These are phyloP conservation scores for Yamadazyma tumulicola DNA, from an alignment of 805 yeast species.

Conservation along the genomic window DNA sequence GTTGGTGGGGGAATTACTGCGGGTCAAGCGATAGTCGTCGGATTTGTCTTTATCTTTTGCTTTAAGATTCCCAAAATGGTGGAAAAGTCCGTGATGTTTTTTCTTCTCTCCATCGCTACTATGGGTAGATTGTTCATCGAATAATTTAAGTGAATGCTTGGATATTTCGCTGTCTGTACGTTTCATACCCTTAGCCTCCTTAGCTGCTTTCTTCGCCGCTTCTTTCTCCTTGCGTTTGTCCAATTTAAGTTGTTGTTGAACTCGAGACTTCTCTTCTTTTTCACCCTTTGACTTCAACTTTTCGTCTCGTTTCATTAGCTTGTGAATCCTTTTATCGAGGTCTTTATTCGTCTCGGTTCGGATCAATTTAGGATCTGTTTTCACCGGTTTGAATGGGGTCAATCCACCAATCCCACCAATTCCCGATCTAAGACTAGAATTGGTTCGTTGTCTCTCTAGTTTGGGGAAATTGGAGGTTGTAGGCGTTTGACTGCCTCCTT, in stretches of 20 bases:
- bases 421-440: slow-evolving; percentile 20
- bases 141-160: slow-evolving; percentile 6
- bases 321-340: slow-evolving; percentile 31
- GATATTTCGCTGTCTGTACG: slow-evolving; percentile 8
- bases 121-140: slow-evolving; percentile 8
- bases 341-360: slow-evolving; percentile 20
- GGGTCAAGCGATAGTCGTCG: slow-evolving; percentile 8
- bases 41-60: slow-evolving; percentile 9
- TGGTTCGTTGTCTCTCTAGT: slow-evolving; percentile 13
- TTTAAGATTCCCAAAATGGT: slow-evolving; percentile 12
- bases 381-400: slow-evolving; percentile 28
- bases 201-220: too few relatives aligned
- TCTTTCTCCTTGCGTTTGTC: slow-evolving; percentile 8
- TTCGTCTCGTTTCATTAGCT: slow-evolving; percentile 30
- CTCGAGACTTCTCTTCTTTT: slow-evolving; percentile 11
- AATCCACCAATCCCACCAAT: slow-evolving; percentile 23
- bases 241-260: slow-evolving; percentile 9
- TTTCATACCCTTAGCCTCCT: slow-evolving; percentile 5
- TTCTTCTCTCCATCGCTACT: slow-evolving; percentile 10
- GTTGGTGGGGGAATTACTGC: slow-evolving; percentile 15
- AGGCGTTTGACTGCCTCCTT: neutral
- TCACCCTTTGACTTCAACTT: slow-evolving; percentile 11
- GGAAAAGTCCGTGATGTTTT: slow-evolving; percentile 19
- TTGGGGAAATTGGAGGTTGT: slow-evolving; percentile 2
- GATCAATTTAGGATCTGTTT: slow-evolving; percentile 17